Conservation (phyloP, 805 yeast species). For the Candida orba region DNA sequence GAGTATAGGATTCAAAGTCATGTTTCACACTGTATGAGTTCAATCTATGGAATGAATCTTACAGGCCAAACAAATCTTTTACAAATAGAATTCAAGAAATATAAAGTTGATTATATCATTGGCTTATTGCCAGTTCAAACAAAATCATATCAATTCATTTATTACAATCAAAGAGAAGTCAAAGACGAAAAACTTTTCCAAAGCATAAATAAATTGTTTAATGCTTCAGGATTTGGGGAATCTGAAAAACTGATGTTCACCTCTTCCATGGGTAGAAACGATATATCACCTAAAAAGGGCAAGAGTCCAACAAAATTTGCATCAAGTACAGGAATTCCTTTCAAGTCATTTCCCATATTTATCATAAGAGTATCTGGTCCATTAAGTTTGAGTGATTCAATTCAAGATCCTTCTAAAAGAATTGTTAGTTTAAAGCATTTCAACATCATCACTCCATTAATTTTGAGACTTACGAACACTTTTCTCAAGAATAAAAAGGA, state of each 20-base stretch:
- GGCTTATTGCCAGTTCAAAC: constrained; percentile 30
- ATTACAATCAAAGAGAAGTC: constrained; percentile 33
- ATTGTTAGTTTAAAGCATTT: constrained; percentile 23
- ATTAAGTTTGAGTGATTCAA: constrained; percentile 26
- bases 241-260: constrained; percentile 6
- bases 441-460: constrained; percentile 25
- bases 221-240: constrained; percentile 18
- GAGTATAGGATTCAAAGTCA: constrained; percentile 7
- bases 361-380: constrained; percentile 28
- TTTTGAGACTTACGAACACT: constrained; percentile 24
- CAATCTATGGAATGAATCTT: constrained; percentile 27
- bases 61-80: constrained; percentile 22
- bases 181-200: constrained; percentile 10
- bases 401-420: constrained; percentile 34
- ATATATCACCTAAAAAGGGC: constrained; percentile 19
- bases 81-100: constrained; percentile 22
- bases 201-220: constrained; percentile 23
- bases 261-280: constrained; percentile 10
- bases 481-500: constrained; percentile 24
- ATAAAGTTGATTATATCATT: constrained; percentile 31
- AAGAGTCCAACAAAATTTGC: constrained; percentile 18
- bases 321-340: constrained; percentile 28
- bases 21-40: constrained; percentile 15
- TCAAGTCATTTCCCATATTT: constrained; percentile 31
- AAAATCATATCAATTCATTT: constrained; percentile 37